Conservation (phyloP, 352 stramenopile genomes). For the Peronospora belbahrii region DNA sequence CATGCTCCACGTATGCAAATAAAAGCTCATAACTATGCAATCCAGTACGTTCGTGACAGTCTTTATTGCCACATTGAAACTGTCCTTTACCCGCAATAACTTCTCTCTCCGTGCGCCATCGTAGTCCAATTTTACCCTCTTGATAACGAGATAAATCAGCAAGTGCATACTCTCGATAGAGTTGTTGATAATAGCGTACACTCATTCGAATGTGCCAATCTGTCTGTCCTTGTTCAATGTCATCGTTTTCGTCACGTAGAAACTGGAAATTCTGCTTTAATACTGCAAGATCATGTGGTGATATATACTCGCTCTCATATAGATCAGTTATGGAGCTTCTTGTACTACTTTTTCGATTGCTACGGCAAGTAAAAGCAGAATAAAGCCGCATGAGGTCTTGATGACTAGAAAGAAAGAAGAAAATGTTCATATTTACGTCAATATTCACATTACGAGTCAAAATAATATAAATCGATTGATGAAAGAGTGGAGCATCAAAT, state of each 20-base stretch:
- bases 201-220: conserved; percentile 79
- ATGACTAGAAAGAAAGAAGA: no score
- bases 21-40: conserved; percentile 76
- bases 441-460: no score
- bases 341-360: conserved; percentile 9
- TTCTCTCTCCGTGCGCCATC: conserved; percentile 74
- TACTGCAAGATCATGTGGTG: conserved; percentile 31
- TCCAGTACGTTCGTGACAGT: conserved; percentile 33
- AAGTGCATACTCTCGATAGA: conserved; percentile 81
- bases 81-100: conserved; percentile 73
- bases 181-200: conserved; percentile 72
- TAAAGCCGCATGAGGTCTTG: no score
- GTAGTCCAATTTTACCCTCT: conserved; percentile 61
- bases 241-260: conserved; percentile 61
- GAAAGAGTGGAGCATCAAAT: no score
- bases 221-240: conserved; percentile 33
- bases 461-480: no score
- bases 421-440: no score
- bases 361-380: conserved; percentile 8
- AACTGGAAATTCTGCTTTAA: conserved; percentile 64
- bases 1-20: conserved; percentile 69
- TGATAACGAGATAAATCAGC: conserved; percentile 56
- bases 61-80: conserved; percentile 70
- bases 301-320: conserved; percentile 1
- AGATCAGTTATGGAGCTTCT: conserved; percentile 7